Percentiles rank a stretch among this genome's conserved stretches.
These are phyloP conservation scores for Saussurea involucrata DNA, from an alignment of 129 eudicot species.

Conservation along the genomic window DNA sequence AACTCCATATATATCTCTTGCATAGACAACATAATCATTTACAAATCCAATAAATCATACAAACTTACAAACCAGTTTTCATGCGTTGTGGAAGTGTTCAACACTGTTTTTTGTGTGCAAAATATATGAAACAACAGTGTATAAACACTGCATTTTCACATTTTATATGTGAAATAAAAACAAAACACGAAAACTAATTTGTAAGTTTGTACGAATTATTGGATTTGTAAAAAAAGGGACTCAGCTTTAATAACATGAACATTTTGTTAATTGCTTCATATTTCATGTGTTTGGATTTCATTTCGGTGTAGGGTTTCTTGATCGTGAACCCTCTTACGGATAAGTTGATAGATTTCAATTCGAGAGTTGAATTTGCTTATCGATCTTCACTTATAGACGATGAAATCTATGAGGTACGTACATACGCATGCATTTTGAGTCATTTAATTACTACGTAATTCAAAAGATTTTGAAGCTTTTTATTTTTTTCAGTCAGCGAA, in stretches of 20 bases:
- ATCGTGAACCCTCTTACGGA: constrained; percentile 28
- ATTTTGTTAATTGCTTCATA: not conserved
- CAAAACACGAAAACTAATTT: not conserved
- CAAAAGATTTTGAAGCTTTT: not conserved
- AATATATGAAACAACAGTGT: too few species aligned
- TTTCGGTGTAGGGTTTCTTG: constrained; percentile 33
- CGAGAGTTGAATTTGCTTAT: constrained; percentile 27
- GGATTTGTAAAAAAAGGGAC: not conserved
- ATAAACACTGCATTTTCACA: not conserved
- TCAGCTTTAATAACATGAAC: not conserved
- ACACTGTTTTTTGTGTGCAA: not conserved
- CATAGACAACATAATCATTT: too few species aligned
- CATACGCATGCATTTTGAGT: not conserved
- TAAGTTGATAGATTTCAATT: constrained; percentile 19
- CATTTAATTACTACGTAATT: not conserved
- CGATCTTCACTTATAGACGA: constrained; percentile 29
- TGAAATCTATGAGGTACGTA: constrained; percentile 29
- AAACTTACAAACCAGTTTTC: not conserved
- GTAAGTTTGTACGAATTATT: not conserved
- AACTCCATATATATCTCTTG: not conserved
- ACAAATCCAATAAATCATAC: not conserved
- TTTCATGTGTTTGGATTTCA: not conserved
- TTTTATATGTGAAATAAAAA: not conserved
- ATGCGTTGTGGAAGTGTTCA: not conserved
- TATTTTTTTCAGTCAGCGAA: constrained; percentile 27